Conservation (phyloP, 2,329 filamentous ascomycete genomes). For the Colletotrichum plurivorum region DNA sequence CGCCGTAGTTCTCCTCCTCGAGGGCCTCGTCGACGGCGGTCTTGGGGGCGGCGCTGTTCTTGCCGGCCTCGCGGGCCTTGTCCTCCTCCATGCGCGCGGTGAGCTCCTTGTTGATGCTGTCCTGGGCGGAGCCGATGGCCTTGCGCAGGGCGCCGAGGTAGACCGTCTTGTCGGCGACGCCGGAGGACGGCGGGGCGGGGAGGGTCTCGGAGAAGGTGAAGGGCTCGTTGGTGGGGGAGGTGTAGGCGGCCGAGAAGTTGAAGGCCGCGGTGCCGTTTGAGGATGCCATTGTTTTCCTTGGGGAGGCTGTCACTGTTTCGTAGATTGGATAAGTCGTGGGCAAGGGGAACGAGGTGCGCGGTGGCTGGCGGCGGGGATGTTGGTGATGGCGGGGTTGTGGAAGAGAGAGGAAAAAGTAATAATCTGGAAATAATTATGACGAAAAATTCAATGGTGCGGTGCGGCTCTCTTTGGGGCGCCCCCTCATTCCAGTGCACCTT, state of each 20-base stretch:
- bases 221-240: constrained; percentile 62
- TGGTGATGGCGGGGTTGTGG: background rate
- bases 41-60: constrained; percentile 42
- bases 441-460: constrained; percentile 29
- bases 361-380: background rate
- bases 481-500: constrained; percentile 28
- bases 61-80: constrained; percentile 63
- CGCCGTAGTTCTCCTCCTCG: constrained; percentile 87
- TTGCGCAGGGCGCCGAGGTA: constrained; percentile 73
- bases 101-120: constrained; percentile 77
- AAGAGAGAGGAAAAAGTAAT: background rate
- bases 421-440: constrained; percentile 17
- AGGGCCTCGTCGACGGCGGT: constrained; percentile 64
- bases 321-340: background rate
- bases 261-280: constrained; percentile 24
- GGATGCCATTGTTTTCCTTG: constrained; percentile 12
- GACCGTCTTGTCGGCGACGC: constrained; percentile 65
- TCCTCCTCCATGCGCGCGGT: constrained; percentile 83
- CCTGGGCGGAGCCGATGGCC: constrained; percentile 73
- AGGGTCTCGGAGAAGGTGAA: constrained; percentile 60
- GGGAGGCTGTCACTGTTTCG: background rate
- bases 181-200: constrained; percentile 50
- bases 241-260: constrained; percentile 67
- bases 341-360: background rate
- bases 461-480: constrained; percentile 2